Evolutionary conservation across 2,329 filamentous ascomycete genomes (phyloP), one percentile per base, ranked within the genome.

Genomic region (Penicillium sp.): DNA sequence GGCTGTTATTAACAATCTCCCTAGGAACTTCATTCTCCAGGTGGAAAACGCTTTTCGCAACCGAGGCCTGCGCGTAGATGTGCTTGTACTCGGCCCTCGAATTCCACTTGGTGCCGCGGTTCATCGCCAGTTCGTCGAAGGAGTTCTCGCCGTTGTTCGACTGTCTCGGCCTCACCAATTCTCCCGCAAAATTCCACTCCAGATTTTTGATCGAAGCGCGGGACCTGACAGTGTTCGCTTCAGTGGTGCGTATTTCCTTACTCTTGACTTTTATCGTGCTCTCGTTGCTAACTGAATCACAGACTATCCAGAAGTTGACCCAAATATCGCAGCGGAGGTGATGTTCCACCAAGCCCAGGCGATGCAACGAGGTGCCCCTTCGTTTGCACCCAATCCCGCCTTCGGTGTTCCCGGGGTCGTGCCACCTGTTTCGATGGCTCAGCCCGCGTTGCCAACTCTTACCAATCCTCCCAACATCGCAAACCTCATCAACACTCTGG

Each of bases 261-360:
- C 13, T 13, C 14, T 41, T 20, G 16, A 15, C 30, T 37, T 12
- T 17, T 16, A 8, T 3, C 38, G 25, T 31, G 30, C 45, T 47
- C 18, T 50, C 61, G 20, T 17, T 4, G 5, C 18, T 7, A n/a
- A n/a, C n/a, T n/a, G n/a, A n/a, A n/a, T n/a, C n/a, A 6, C 39
- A 77, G 84, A 93, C 59, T 96, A 96, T 60, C 77, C 84, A 40
- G 81, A 89, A 51, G 73, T 95, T 2, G 84, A 93, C 23, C 84
- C 88, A 0, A 64, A 70, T 4, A 80, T 88, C 30, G 87, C 85
- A 3, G 85, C 84, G 11, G 85, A 93, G 51, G 77, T 96, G 11
- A 84, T 94, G 40, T 62, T 82, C 28, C 78, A 54, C 32, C 50
- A 86, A 41, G 77, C 67, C 11, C 65, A 62, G 25, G 52, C 59